Evolutionary conservation across 78 protist genomes (phyloP).

Genomic region (Pigoraptor vietnamica): DNA sequence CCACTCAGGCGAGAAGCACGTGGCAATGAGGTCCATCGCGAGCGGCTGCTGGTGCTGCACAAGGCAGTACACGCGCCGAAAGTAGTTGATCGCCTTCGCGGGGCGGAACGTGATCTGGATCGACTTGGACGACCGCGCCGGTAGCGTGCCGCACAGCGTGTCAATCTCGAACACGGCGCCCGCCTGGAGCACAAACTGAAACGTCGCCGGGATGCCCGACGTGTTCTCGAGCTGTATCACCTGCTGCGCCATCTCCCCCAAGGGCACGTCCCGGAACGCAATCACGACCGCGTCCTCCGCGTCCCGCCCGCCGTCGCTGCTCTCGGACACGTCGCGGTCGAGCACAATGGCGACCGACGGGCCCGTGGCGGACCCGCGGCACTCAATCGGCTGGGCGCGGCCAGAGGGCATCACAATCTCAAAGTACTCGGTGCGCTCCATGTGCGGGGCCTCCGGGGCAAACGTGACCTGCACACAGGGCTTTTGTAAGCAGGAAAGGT

Average conservation of each 20-base stretch:
- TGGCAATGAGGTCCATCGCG: not conserved
- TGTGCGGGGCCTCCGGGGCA: not conserved
- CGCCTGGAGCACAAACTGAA: not conserved
- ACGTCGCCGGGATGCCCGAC: not conserved
- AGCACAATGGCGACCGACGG: not conserved
- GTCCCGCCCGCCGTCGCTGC: not conserved
- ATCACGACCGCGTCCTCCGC: not conserved
- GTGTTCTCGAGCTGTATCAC: not conserved
- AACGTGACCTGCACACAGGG: not conserved
- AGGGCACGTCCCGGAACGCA: not conserved
- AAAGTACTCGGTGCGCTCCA: not conserved
- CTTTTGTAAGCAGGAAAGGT: too few species aligned
- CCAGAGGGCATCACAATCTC: not conserved
- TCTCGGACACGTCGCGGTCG: not conserved
- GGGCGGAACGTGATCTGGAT: not conserved
- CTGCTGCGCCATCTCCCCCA: not conserved
- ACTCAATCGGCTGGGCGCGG: not conserved
- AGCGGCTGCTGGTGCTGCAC: not conserved
- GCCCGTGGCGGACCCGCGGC: not conserved
- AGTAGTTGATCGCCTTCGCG: not conserved
- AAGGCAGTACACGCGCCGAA: not conserved
- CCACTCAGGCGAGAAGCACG: not conserved
- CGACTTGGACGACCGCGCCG: not conserved
- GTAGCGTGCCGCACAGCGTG: not conserved
- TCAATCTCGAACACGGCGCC: not conserved